Base-by-base conservation (phyloP, 208 protist species). In the Eutreptiella sp. region DNA sequence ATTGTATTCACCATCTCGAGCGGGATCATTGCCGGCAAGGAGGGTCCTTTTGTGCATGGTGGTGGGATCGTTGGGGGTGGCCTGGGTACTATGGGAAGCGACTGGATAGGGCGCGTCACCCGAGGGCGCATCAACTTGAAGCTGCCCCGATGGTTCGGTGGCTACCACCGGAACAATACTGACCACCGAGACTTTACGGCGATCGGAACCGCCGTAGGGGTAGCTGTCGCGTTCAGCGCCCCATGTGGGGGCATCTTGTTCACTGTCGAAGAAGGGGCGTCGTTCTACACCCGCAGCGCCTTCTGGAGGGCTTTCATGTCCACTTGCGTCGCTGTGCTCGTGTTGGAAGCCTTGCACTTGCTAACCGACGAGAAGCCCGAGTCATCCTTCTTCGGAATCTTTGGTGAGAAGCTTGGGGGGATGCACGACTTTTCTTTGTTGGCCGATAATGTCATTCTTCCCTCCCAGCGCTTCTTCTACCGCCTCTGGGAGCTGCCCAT, bases 231-330 rank as follows among this genome's bases (percentile, higher is more conserved):
- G 19, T 89, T 89, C 54, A 75, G 76, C 26, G 73, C 79, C 3
- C 84, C 84, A 11, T 63, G 81, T 38, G 83, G 82, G 11, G 83
- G 80, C 24, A 70, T 84, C 3, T 53, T 89, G 4, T 89, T 90
- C 38, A 39, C 69, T 3, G 24, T 89, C 14, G 83, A 89, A 50
- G 82, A 89, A 29, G 81, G 55, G 9, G 28, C 69, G 0, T 78
- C 75, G 4, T 75, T 77, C 53, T 88, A 75, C 64, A 55, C 75
- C 19, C 63, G 78, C 66, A 42, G 70, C 11, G 31, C 73, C 1
- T 81, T 87, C 46, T 83, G 81, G 38, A 31, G 27, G 14, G 54
- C 72, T 36, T n/a, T n/a, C n/a, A n/a, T n/a, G n/a, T n/a, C n/a
- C n/a, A n/a, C n/a, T n/a, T n/a, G n/a, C n/a, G n/a, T n/a, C n/a